Percentiles rank a stretch among this genome's conserved stretches.
These are phyloP conservation scores for Penicillium atrosanguineum DNA, from an alignment of 495 filamentous ascomycete genomes.

Conservation along the genomic window DNA sequence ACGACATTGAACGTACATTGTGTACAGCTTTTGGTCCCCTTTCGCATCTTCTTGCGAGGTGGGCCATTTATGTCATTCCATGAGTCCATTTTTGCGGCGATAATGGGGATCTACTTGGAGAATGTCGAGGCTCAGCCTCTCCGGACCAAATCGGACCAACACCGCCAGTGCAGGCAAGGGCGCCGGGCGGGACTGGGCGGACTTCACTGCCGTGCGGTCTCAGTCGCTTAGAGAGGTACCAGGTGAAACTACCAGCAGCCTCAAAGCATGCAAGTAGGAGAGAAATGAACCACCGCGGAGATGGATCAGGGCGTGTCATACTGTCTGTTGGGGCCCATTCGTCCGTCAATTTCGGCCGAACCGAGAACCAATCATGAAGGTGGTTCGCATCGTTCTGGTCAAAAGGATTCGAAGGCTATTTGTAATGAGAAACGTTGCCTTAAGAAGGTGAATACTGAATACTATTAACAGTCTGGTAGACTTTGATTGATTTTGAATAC, in stretches of 20 bases:
- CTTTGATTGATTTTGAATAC: conserved; percentile 21
- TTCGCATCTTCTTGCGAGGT: conserved; percentile 38
- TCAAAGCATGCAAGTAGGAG: background rate
- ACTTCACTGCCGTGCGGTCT: background rate
- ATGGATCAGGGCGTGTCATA: background rate
- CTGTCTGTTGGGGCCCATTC: conserved; percentile 3
- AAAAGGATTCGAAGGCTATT: background rate
- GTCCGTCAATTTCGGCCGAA: conserved; percentile 28
- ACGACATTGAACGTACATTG: conserved; percentile 28
- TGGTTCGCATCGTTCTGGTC: background rate
- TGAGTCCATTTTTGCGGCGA: conserved; percentile 13
- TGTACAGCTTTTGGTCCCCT: conserved; percentile 41
- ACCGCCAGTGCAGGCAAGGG: background rate
- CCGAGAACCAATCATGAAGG: background rate
- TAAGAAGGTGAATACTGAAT: background rate
- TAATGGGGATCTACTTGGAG: background rate
- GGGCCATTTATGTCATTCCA: conserved; percentile 25
- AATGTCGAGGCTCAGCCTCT: background rate
- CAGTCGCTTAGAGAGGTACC: background rate
- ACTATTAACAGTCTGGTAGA: background rate
- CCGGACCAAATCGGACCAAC: background rate
- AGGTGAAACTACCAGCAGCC: background rate
- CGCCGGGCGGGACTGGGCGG: background rate
- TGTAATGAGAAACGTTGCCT: background rate
- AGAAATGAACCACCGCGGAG: background rate